Evolutionary conservation across 345 rosid genomes (phyloP).

Genomic region (Gossypium stocksii): DNA sequence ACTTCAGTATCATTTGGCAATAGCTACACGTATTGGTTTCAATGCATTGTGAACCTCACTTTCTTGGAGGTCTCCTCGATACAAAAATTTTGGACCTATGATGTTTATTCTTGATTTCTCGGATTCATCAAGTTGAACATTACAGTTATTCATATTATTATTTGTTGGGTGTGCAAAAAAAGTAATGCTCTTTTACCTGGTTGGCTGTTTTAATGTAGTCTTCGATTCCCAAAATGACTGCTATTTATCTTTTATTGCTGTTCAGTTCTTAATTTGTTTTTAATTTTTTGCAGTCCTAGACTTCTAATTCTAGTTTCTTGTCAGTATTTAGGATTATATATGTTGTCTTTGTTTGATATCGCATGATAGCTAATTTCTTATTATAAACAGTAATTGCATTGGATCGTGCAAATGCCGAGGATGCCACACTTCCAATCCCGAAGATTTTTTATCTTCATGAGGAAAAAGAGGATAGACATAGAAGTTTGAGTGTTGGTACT

Average conservation of each 20-base stretch:
- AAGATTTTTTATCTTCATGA: slow-evolving; percentile 44
- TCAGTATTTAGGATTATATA: neutral
- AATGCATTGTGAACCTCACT: neutral
- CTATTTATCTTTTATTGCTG: neutral
- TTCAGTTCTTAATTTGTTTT: neutral
- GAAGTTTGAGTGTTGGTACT: slow-evolving; percentile 21
- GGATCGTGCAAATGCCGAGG: slow-evolving; percentile 89
- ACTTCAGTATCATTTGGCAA: neutral
- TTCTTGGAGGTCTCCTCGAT: neutral
- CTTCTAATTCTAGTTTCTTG: neutral
- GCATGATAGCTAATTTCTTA: slow-evolving; percentile 26
- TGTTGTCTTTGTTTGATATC: neutral
- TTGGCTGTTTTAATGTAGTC: neutral
- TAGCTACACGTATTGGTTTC: neutral
- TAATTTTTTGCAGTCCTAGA: neutral
- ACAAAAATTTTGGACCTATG: neutral
- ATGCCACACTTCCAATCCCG: slow-evolving; percentile 68
- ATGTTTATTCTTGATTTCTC: neutral
- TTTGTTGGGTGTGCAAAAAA: neutral
- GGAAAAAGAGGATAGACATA: slow-evolving; percentile 28
- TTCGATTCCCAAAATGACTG: neutral
- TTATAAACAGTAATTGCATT: slow-evolving; percentile 63
- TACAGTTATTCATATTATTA: neutral
- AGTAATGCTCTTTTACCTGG: neutral
- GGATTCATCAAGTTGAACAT: neutral